These are phyloP conservation scores for Linnemannia schmuckeri DNA, from an alignment of 192 early-diverging fungal species.

Conservation along the genomic window DNA sequence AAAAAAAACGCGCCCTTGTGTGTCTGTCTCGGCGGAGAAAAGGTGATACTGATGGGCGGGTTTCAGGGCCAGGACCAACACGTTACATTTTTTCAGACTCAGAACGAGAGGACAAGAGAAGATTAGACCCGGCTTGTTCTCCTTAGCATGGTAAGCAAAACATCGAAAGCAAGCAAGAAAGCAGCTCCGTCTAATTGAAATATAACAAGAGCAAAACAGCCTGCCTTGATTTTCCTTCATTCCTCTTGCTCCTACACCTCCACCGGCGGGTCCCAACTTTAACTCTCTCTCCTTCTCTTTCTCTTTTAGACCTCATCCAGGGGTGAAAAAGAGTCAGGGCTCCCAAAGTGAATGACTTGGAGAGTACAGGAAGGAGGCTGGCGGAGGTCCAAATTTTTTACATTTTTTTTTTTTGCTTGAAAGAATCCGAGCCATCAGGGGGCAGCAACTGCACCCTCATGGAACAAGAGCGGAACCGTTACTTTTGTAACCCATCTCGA, in stretches of 20 bases:
- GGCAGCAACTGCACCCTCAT: no score
- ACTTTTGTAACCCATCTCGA: no score
- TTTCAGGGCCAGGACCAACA: constrained; percentile 6
- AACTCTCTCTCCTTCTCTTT: not conserved
- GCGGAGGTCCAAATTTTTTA: not conserved
- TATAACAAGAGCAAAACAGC: constrained; percentile 3
- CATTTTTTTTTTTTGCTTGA: not conserved
- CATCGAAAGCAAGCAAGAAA: not conserved
- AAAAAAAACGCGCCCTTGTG: not conserved
- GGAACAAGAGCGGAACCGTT: no score
- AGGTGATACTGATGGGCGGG: not conserved
- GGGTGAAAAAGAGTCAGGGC: not conserved
- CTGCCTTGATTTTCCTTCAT: not conserved
- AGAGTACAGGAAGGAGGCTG: not conserved
- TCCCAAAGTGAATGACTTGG: constrained; percentile 5
- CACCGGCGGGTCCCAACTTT: not conserved
- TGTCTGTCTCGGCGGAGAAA: not conserved
- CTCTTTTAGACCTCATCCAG: not conserved
- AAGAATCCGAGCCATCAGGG: not conserved
- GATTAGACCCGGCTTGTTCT: not conserved
- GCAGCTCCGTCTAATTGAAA: constrained; percentile 1
- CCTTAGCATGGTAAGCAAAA: not conserved
- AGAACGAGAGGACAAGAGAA: not conserved
- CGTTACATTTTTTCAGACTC: constrained; percentile 10
- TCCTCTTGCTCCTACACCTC: not conserved